Evolutionary conservation across 1,284 basidiomycete species (phyloP), one percentile per base, ranked within the genome.

Genomic region (Thecaphora thlaspeos): DNA sequence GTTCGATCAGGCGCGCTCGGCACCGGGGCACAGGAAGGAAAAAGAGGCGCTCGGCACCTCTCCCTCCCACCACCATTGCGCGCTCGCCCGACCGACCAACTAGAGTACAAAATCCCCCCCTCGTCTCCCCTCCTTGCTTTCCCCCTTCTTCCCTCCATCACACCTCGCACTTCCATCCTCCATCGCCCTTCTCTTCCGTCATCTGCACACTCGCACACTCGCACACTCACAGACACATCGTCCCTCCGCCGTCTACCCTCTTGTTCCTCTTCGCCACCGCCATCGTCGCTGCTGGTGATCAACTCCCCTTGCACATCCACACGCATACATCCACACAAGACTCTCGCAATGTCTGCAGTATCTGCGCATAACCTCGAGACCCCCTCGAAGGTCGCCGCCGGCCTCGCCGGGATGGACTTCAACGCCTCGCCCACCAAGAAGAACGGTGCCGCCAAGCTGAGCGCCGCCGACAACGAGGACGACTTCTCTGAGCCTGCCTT

Each of bases 311-410:
- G 26, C 38, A 38, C 34, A 46, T 43, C 43, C 50, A n/a, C n/a
- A n/a, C n/a, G n/a, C n/a, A n/a, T n/a, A n/a, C n/a, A n/a, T n/a
- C n/a, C 17, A 10, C 32, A 34, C 17, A 34, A 10, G 30, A 38
- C 30, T 34, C 28, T 22, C 36, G 15, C 42, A 40, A 67, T 67
- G 64, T 67, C 64, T 26, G 64, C 64, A 43, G 57, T 66, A 52
- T 51, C 63, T 38, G 59, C 61, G 24, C 63, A 66, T 46, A 62
- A 60, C 55, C 59, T 57, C 49, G 59, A 66, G 50, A 76, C 74
- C 24, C 74, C 74, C 48, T 76, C 74, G 61, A 75, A 76, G 71
- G 71, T 76, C 42, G 69, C 75, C 22, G 61, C 65, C 38, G 61
- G 61, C 43, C 57, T 77, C 26, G 70, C 73, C 44, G 58, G 67